Conservation (phyloP, 768 basidiomycete species). For the Agaricus blazei region DNA sequence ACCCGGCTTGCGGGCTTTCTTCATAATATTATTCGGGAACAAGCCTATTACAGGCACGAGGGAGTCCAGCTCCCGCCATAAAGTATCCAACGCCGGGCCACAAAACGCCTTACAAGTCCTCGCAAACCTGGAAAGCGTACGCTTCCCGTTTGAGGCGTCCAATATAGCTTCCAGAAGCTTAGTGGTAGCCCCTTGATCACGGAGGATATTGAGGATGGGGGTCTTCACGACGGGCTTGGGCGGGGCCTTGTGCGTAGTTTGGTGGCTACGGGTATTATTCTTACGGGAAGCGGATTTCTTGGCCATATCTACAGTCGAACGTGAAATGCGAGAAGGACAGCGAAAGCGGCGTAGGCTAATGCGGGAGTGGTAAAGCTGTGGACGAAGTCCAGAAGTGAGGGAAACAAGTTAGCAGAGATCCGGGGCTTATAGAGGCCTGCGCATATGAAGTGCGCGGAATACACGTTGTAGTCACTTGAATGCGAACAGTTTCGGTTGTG, state of each 20-base stretch:
- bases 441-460: constrained; percentile 6
- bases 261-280: constrained; percentile 6
- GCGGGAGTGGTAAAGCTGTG: background rate
- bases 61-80: constrained; percentile 79
- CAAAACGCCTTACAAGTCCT: constrained; percentile 72
- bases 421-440: constrained; percentile 7
- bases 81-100: constrained; percentile 63
- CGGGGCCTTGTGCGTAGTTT: constrained; percentile 1
- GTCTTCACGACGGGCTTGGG: constrained; percentile 44
- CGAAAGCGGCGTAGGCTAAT: background rate
- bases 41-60: constrained; percentile 66
- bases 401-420: background rate
- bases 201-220: constrained; percentile 52
- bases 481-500: constrained; percentile 7
- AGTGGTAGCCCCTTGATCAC: constrained; percentile 54
- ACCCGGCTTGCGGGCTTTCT: constrained; percentile 67
- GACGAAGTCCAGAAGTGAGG: constrained; percentile 9
- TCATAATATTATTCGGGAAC: constrained; percentile 64
- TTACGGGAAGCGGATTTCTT: constrained; percentile 7
- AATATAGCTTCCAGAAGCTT: constrained; percentile 44
- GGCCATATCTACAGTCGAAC: background rate
- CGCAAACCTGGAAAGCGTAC: constrained; percentile 64
- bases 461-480: constrained; percentile 8
- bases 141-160: constrained; percentile 58
- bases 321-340: background rate